These are phyloP conservation scores for Neonothopanus nambi DNA, from an alignment of 1,284 basidiomycete genomes.

Conservation along the genomic window DNA sequence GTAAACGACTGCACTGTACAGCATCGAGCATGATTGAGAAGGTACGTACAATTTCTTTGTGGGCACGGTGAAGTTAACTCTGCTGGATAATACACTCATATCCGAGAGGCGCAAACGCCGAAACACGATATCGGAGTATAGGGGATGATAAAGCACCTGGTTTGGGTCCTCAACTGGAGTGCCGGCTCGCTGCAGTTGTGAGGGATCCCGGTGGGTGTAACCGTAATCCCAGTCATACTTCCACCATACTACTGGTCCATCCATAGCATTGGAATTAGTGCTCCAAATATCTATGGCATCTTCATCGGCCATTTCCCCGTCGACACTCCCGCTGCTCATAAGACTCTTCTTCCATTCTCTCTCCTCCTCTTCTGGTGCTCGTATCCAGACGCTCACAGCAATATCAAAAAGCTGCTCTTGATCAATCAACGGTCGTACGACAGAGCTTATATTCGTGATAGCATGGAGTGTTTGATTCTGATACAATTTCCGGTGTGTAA, in stretches of 20 bases:
- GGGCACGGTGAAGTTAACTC: slow-evolving; percentile 29
- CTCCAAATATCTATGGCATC: too few species aligned
- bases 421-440: slow-evolving; percentile 34
- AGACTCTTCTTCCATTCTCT: slow-evolving; percentile 5
- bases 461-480: slow-evolving; percentile 24
- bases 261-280: too few species aligned
- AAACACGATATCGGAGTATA: slow-evolving; percentile 34
- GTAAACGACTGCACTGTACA: not conserved
- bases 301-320: too few species aligned
- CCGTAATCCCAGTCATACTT: too few species aligned
- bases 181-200: too few species aligned
- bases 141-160: slow-evolving; percentile 6
- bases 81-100: slow-evolving; percentile 22
- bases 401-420: slow-evolving; percentile 31
- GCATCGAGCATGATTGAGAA: not conserved
- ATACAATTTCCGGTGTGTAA: slow-evolving; percentile 22
- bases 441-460: slow-evolving; percentile 21
- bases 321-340: not conserved
- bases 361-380: slow-evolving; percentile 13
- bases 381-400: slow-evolving; percentile 33
- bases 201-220: too few species aligned
- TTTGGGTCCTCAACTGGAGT: too few species aligned
- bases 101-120: slow-evolving; percentile 28
- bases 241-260: too few species aligned
- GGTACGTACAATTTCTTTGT: slow-evolving; percentile 31